Conservation (phyloP, 495 filamentous ascomycete species). For the Lindgomyces ingoldianus region DNA sequence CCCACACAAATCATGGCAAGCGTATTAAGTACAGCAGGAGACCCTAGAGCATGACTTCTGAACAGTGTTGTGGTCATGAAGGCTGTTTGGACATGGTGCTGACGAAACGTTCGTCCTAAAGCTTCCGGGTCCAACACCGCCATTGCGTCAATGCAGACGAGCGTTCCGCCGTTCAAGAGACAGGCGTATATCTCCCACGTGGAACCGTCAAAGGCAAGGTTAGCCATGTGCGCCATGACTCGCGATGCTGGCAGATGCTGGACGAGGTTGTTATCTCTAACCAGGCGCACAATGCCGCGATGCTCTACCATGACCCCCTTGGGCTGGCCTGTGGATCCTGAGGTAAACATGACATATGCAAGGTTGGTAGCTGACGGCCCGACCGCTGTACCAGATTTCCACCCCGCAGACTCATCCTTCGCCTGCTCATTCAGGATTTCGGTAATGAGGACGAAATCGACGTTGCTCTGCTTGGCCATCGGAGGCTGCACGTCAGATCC, state of each 20-base stretch:
- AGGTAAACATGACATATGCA: slow-evolving; percentile 36
- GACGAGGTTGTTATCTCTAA: neutral
- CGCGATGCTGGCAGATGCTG: neutral
- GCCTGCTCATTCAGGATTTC: neutral
- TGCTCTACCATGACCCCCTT: slow-evolving; percentile 36
- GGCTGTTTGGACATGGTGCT: neutral
- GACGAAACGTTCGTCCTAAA: neutral
- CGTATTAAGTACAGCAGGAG: neutral
- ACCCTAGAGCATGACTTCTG: neutral
- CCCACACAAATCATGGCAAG: neutral
- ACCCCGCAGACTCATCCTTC: too few relatives aligned
- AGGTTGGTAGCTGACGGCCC: neutral
- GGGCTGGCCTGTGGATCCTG: slow-evolving; percentile 26
- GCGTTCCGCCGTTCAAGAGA: slow-evolving; percentile 13
- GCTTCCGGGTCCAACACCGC: slow-evolving; percentile 1
- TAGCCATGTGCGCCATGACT: neutral
- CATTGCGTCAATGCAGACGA: neutral
- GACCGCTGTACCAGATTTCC: neutral
- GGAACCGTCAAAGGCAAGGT: slow-evolving; percentile 13
- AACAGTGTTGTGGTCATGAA: neutral
- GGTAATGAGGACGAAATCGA: neutral
- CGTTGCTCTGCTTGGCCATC: neutral
- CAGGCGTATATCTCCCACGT: slow-evolving; percentile 10
- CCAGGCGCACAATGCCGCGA: neutral
- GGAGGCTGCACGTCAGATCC: neutral